These are phyloP conservation scores for Leccinum disarticulatum DNA, from an alignment of 768 basidiomycete species.

Conservation along the genomic window DNA sequence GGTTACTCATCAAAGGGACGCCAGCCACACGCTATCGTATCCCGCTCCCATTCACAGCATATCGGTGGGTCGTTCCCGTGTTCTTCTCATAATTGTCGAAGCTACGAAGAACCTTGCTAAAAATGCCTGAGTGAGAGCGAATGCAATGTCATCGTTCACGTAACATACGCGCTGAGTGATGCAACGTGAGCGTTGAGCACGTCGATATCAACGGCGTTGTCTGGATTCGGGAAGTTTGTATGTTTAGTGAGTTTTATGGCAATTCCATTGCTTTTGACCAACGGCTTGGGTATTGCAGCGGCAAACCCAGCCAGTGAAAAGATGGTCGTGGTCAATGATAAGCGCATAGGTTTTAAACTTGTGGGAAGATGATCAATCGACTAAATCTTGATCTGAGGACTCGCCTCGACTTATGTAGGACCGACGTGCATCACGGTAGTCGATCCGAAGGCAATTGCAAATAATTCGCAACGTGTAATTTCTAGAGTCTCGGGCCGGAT, in stretches of 20 bases:
- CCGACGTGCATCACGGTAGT: no score
- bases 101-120: neutral
- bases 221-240: neutral
- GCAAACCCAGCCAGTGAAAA: neutral
- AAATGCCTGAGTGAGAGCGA: neutral
- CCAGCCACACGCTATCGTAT: neutral
- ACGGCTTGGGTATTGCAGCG: neutral
- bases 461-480: no score
- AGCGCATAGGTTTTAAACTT: neutral
- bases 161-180: neutral
- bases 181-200: neutral
- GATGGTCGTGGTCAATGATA: neutral
- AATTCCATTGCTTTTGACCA: neutral
- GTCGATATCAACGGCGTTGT: neutral
- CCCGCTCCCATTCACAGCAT: neutral
- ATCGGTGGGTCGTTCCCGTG: neutral
- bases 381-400: neutral
- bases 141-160: neutral
- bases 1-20: neutral
- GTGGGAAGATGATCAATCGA: neutral
- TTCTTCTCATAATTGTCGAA: neutral
- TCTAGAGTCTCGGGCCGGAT: no score
- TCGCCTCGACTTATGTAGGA: neutral
- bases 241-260: neutral
- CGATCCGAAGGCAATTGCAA: no score